Base-by-base conservation (phyloP, 108 stramenopile genomes). In the Nitzschia sp. region DNA sequence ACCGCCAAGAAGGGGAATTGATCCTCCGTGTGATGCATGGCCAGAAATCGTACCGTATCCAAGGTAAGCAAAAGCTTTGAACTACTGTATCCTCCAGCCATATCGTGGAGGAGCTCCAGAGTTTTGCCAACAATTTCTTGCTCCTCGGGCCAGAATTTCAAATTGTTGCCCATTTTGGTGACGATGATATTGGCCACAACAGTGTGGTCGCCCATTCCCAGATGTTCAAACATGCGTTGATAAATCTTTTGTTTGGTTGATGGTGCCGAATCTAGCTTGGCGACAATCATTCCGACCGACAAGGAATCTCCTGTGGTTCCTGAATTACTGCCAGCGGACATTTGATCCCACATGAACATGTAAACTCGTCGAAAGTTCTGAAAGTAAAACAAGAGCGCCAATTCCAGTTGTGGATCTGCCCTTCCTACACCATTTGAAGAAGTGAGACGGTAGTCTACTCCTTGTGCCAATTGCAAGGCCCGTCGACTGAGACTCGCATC, bases 271-370 rank as follows among this genome's bases (percentile, higher is more conserved):
- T 94, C 95, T 23, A 92, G 66, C 66, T 87, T 87, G 2, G 83
- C 71, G 17, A 76, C 80, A 68, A 83, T 81, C 90, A 90, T 90
- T 23, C 84, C 85, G 36, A 89, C 79, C 25, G 87, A 85, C 45
- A 81, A 56, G n/a, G 66, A 50, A 33, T 67, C 68, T 11, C 73
- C 70, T 16, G 63, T 53, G 45, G 19, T 58, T 19, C 58, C 54
- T 27, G 62, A 34, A 44, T 54, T 53, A 27, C 46, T 68, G 23
- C 52, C 46, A 23, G 68, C 75, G 25, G 86, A 64, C 73, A 91
- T 85, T 82, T 94, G 92, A 56, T 95, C 96, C 94, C 94, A 97
- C 92, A 95, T 94, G 63, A 96, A 97, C 93, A 96, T 94, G 79
- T 94, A 97, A 30, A 96, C 89, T 31, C 91, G 83, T 45, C 94